A percentile compares a stretch with the other conserved stretches of the same genome.
phyloP scores from a whole-genome alignment of 1,284 basidiomycete genomes.

The Inonotus hispidus region DNA sequence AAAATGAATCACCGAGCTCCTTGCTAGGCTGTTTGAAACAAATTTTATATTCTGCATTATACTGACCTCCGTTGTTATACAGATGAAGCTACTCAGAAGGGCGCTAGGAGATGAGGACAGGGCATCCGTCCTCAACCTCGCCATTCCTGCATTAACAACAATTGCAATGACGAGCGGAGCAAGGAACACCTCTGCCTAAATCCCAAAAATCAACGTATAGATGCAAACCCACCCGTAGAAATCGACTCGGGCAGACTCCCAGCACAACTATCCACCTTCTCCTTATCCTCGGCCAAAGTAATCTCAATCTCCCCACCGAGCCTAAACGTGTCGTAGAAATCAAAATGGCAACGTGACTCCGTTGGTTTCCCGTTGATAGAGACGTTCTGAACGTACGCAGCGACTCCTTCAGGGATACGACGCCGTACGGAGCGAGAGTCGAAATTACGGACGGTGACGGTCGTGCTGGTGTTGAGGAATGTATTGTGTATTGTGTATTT shows the following conservation, averaged over 20 bases:
- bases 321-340: constrained; percentile 64
- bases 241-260: constrained; percentile 53
- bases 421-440: constrained; percentile 32
- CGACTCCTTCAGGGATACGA: constrained; percentile 32
- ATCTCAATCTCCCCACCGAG: constrained; percentile 59
- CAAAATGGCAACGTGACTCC: constrained; percentile 53
- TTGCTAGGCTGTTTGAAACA: too few relatives aligned
- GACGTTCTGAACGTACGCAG: constrained; percentile 36
- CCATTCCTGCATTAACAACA: too few relatives aligned
- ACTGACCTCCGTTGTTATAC: too few relatives aligned
- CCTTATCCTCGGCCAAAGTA: constrained; percentile 51
- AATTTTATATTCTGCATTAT: too few relatives aligned
- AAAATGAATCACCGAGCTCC: too few relatives aligned
- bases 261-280: constrained; percentile 44
- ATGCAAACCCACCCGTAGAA: constrained; percentile 57
- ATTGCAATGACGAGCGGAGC: too few relatives aligned
- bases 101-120: too few relatives aligned
- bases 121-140: too few relatives aligned
- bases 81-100: too few relatives aligned
- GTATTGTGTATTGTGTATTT: constrained; percentile 40
- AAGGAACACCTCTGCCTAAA: too few relatives aligned
- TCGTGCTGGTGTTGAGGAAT: constrained; percentile 35
- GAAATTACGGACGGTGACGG: constrained; percentile 34
- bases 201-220: constrained; percentile 24
- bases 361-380: constrained; percentile 31